phyloP scores from a whole-genome alignment of 305 asterid species.

The Caryopteris hybrid region DNA sequence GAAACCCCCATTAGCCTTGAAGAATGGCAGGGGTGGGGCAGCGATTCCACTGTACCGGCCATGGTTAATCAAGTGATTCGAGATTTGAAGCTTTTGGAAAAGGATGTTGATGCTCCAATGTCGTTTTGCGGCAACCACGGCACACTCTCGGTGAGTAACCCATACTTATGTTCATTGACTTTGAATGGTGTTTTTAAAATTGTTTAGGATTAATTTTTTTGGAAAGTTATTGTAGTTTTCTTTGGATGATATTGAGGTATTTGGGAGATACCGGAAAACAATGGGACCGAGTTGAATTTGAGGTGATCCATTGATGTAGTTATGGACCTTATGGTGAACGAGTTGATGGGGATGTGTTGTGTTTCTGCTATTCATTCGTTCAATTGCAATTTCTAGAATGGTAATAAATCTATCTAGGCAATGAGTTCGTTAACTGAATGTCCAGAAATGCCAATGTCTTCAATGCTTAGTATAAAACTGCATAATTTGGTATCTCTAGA shows the following conservation, averaged over 20 bases:
- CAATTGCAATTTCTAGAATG: neutral
- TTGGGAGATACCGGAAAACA: neutral
- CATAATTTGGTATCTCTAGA: neutral
- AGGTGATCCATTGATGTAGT: neutral
- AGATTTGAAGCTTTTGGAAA: conserved; percentile 72
- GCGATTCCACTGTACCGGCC: conserved; percentile 63
- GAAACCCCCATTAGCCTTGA: conserved; percentile 46
- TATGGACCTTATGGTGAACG: neutral
- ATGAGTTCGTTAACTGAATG: neutral
- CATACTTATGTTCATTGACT: neutral
- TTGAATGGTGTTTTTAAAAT: neutral
- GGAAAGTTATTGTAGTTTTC: neutral
- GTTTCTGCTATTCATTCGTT: neutral
- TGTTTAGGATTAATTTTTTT: neutral
- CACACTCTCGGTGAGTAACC: conserved; percentile 44
- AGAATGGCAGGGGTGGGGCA: conserved; percentile 99
- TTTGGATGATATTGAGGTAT: neutral
- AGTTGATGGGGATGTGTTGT: neutral
- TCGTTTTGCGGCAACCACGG: conserved; percentile 85
- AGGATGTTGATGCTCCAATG: conserved; percentile 48
- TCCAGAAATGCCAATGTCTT: neutral
- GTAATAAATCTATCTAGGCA: neutral
- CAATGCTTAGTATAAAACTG: neutral
- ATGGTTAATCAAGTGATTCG: conserved; percentile 69
- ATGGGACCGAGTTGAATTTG: neutral